Conservation (phyloP, 345 rosid genomes). For the Sisymbrium irio region DNA sequence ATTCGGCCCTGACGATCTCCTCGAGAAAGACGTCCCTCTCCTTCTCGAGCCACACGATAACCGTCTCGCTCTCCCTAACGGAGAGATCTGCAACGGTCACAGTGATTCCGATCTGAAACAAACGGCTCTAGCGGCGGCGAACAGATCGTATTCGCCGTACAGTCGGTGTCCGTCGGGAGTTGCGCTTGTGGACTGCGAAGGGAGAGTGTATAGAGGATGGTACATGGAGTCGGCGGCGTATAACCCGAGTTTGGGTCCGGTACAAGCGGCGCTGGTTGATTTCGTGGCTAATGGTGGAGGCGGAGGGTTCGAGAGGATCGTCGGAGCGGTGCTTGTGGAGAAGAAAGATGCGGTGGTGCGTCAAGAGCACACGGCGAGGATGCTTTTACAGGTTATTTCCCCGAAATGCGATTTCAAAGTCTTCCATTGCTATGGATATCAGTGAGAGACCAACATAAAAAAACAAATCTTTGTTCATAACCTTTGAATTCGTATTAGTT, state of each 20-base stretch:
- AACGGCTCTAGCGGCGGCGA: not conserved
- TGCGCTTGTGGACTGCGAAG: not conserved
- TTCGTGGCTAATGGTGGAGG: not conserved
- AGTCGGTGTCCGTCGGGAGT: not conserved
- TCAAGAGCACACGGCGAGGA: slow-evolving; percentile 51
- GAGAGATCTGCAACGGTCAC: slow-evolving; percentile 7
- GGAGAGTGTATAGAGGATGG: not conserved
- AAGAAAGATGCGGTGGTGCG: slow-evolving; percentile 30
- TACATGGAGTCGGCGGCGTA: not conserved
- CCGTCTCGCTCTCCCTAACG: slow-evolving; percentile 31
- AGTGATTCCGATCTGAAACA: not conserved
- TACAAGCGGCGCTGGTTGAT: not conserved
- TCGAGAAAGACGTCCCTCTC: slow-evolving; percentile 56
- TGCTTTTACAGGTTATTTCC: slow-evolving; percentile 56
- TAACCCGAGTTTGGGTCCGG: not conserved
- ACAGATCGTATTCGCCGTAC: not conserved
- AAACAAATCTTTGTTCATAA: not conserved
- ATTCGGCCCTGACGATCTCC: slow-evolving; percentile 72
- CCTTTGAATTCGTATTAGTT: not conserved
- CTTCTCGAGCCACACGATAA: slow-evolving; percentile 61
- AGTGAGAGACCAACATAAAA: no score
- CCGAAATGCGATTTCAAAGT: slow-evolving; percentile 60
- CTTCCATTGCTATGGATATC: slow-evolving; percentile 50
- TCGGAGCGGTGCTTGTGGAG: not conserved
- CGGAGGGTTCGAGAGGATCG: not conserved